These are phyloP conservation scores for Stephania cephalantha DNA, from an alignment of 164 flowering plant species.

Conservation along the genomic window DNA sequence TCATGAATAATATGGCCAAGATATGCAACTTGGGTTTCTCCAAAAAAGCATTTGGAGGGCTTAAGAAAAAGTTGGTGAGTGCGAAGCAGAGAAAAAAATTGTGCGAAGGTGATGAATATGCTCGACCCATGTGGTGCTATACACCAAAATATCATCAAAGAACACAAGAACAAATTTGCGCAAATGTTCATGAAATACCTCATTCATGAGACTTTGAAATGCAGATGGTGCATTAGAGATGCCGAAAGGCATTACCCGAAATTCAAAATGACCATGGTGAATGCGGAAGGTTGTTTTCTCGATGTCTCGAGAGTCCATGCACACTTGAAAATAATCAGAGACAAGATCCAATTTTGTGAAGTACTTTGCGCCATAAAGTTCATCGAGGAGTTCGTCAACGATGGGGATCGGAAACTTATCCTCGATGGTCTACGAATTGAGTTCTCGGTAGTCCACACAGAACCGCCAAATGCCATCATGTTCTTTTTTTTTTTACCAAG, in stretches of 20 bases:
- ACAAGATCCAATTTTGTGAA: background rate
- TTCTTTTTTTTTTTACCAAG: background rate
- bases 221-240: slow-evolving; percentile 6
- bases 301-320: background rate
- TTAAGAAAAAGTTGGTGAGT: background rate
- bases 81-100: no score
- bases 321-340: background rate
- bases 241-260: slow-evolving; percentile 7
- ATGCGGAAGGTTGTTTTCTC: background rate
- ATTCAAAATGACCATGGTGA: background rate
- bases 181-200: slow-evolving; percentile 2
- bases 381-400: background rate
- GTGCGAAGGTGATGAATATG: background rate
- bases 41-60: background rate
- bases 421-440: background rate
- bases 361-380: background rate
- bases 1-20: background rate
- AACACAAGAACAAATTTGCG: background rate
- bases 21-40: background rate
- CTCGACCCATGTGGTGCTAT: background rate
- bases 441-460: background rate
- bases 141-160: background rate
- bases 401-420: background rate
- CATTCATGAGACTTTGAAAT: slow-evolving; percentile 7
- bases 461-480: background rate